Base-by-base conservation (phyloP, 2,329 filamentous ascomycete species). In the Penicillium sp. region DNA sequence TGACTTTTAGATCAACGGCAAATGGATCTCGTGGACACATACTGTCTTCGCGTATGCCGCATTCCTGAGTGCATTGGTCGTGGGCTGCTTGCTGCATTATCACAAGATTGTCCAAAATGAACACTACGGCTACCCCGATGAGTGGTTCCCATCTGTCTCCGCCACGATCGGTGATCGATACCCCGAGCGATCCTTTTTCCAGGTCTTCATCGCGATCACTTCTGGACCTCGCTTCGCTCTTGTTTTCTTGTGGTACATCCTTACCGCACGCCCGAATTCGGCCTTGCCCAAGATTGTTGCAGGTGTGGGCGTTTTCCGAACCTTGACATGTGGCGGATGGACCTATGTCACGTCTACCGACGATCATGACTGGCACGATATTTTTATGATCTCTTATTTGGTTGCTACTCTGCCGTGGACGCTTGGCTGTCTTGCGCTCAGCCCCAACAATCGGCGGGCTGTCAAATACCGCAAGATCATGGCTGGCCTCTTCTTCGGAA, bases 331-430 rank as follows among this genome's bases (percentile, higher is more conserved):
- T 65, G 93, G 91, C 60, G 93, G 93, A 50, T 98, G 93, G 91
- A 96, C 93, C 45, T 98, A 97, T 70, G 84, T 98, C 52, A 98
- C 93, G 26, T 97, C 93, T 53, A 98, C 93, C 38, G 93, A 98
- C 67, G 89, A 97, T 67, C 93, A 98, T 70, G 84, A 95, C 70
- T 97, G 90, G 90, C 93, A 98, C 68, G 93, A 98, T 65, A 91
- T 97, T 54, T 91, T 98, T 68, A 98, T 98, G 93, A 96, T 98
- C 59, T 94, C 90, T 11, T 98, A 98, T 70, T 77, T 98, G 47
- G 85, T 98, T 39, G 86, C 89, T 32, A 97, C 93, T 3, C 76
- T 98, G 46, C 93, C 93, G 2, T 98, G 93, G 93, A 98, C 91
- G 2, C 70, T 89, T 41, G 93, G 93, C 42, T 96, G 91, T 68